phyloP scores from a whole-genome alignment of 495 filamentous ascomycete species.

The Platismatia glauca region DNA sequence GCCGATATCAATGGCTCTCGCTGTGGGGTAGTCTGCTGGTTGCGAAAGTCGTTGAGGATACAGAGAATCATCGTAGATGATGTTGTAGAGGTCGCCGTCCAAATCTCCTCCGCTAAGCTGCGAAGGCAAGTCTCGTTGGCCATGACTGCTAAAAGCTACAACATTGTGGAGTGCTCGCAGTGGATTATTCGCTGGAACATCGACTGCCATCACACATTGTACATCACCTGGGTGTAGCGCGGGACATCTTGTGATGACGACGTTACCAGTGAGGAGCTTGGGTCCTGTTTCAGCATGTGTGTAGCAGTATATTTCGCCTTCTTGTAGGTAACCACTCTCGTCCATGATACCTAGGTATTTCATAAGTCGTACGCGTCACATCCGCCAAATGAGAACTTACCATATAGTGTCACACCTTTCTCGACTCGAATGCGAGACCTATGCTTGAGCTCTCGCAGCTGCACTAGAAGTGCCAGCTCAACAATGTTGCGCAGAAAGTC shows the following conservation, averaged over 20 bases:
- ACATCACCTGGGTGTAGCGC: conserved; percentile 76
- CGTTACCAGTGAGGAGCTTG: conserved; percentile 20
- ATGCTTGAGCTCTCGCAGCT: conserved; percentile 66
- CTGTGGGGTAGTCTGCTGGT: conserved; percentile 60
- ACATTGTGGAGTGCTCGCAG: conserved; percentile 56
- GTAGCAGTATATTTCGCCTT: conserved; percentile 56
- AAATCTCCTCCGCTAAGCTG: conserved; percentile 72
- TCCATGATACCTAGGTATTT: conserved; percentile 52
- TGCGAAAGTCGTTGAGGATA: conserved; percentile 31
- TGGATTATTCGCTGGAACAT: conserved; percentile 50
- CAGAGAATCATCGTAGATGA: conserved; percentile 56
- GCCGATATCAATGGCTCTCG: conserved; percentile 45
- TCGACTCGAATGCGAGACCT: conserved; percentile 61
- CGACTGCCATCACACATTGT: conserved; percentile 48
- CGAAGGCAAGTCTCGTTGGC: conserved; percentile 63
- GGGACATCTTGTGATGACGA: conserved; percentile 63
- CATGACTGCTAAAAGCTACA: conserved; percentile 65
- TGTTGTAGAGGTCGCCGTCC: conserved; percentile 58
- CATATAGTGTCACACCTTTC: conserved; percentile 63
- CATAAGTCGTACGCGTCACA: not conserved
- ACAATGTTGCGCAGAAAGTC: conserved; percentile 53
- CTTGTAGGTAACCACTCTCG: conserved; percentile 59
- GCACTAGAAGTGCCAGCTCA: conserved; percentile 53
- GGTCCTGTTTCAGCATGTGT: conserved; percentile 32
- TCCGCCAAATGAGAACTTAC: conserved; percentile 22